phyloP scores from a whole-genome alignment of 2,329 filamentous ascomycete genomes.

The Keithomyces neogunnii region DNA sequence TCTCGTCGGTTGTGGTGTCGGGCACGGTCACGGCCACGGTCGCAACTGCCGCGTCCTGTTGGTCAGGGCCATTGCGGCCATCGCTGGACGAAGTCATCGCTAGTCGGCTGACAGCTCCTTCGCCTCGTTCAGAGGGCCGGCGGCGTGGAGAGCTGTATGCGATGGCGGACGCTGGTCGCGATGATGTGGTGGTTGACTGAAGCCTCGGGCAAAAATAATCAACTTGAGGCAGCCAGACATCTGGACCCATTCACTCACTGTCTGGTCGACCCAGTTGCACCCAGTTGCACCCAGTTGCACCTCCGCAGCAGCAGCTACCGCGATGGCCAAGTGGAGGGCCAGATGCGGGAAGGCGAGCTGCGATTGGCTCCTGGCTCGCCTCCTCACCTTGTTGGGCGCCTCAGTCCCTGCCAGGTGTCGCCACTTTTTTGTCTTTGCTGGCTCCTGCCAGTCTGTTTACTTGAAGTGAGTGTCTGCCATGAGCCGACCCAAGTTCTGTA shows the following conservation, averaged over 20 bases:
- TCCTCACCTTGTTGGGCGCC: conserved; percentile 5
- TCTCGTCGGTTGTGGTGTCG: background rate
- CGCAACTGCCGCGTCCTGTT: background rate
- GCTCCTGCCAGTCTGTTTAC: background rate
- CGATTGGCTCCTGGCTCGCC: conserved; percentile 14
- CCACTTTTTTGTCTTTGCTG: background rate
- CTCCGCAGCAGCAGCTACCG: background rate
- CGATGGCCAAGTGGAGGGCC: conserved; percentile 10
- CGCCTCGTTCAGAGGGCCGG: conserved; percentile 26
- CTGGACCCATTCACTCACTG: conserved; percentile 1
- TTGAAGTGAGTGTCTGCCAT: too few species aligned
- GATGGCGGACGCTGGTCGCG: conserved; percentile 2
- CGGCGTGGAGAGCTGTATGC: conserved; percentile 1
- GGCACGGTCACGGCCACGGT: background rate
- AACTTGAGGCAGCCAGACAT: conserved; percentile 1
- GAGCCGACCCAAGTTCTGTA: too few species aligned
- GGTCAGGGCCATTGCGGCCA: conserved; percentile 23
- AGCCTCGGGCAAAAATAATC: conserved; percentile 14
- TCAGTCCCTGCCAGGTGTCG: too few species aligned
- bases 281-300: background rate
- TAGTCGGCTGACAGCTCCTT: conserved; percentile 47
- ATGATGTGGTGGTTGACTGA: conserved; percentile 4
- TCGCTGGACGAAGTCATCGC: conserved; percentile 54
- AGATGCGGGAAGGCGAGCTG: conserved; percentile 10
- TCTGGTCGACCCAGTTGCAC: too few species aligned